These are phyloP conservation scores for Bipolaris sorokiniana DNA, from an alignment of 2,329 filamentous ascomycete species.

Conservation along the genomic window DNA sequence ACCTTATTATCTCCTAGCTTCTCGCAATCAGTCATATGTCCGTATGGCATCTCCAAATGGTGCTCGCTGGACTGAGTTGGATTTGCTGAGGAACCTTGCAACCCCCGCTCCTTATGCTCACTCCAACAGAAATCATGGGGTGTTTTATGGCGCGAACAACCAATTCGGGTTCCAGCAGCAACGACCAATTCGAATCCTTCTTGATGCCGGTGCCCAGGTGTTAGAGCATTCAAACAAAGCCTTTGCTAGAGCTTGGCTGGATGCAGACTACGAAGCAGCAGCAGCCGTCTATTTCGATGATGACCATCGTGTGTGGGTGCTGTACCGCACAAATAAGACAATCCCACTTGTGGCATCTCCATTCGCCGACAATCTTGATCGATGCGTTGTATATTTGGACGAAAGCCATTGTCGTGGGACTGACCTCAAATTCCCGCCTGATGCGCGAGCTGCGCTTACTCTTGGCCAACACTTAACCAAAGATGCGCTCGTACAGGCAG, in stretches of 20 bases:
- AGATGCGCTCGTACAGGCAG: slow-evolving; percentile 68
- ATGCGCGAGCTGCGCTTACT: slow-evolving; percentile 61
- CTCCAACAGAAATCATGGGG: background rate
- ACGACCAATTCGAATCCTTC: slow-evolving; percentile 59
- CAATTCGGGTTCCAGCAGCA: background rate
- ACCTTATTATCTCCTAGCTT: slow-evolving; percentile 62
- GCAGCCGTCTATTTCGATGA: slow-evolving; percentile 63
- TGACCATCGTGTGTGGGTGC: slow-evolving; percentile 55
- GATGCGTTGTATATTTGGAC: slow-evolving; percentile 65
- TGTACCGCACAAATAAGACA: slow-evolving; percentile 48
- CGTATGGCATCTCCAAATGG: slow-evolving; percentile 41
- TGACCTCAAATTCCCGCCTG: slow-evolving; percentile 61
- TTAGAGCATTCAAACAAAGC: slow-evolving; percentile 64
- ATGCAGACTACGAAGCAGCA: slow-evolving; percentile 51
- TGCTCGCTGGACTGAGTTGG: slow-evolving; percentile 53
- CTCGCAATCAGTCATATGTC: slow-evolving; percentile 58
- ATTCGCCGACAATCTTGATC: slow-evolving; percentile 59
- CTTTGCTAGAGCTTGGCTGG: slow-evolving; percentile 60
- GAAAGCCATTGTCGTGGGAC: slow-evolving; percentile 67
- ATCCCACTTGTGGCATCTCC: slow-evolving; percentile 61
- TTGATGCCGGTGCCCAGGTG: slow-evolving; percentile 70
- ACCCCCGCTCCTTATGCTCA: slow-evolving; percentile 1
- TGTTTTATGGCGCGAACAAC: background rate
- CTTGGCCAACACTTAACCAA: slow-evolving; percentile 64
- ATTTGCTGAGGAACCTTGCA: slow-evolving; percentile 54